A percentile compares a stretch with the other conserved stretches of the same genome.
These are phyloP conservation scores for Mentha longifolia DNA, from an alignment of 257 asterid genomes.

Conservation along the genomic window DNA sequence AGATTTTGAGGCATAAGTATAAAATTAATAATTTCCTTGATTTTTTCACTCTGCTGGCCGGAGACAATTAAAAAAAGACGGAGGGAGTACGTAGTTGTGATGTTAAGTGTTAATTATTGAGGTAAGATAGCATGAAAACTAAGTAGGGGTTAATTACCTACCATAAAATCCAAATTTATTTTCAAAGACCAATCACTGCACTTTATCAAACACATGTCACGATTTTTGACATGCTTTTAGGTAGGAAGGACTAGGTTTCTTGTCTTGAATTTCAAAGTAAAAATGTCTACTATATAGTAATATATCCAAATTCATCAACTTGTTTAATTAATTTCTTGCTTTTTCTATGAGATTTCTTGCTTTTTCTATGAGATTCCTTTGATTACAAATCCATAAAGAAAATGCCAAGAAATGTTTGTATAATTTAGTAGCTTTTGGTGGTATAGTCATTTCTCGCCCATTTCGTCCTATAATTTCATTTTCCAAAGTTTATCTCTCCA, in stretches of 20 bases:
- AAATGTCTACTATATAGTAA: too few species aligned
- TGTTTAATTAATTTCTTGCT: conserved; percentile 5
- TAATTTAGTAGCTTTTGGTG: background rate
- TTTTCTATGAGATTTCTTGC: conserved; percentile 17
- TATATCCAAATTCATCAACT: conserved; percentile 9
- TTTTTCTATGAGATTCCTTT: conserved; percentile 25
- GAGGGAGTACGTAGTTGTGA: too few species aligned
- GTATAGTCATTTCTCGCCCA: background rate
- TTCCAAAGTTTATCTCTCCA: background rate
- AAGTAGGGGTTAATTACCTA: background rate
- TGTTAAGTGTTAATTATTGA: too few species aligned
- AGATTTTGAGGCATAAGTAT: too few species aligned
- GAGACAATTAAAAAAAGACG: too few species aligned
- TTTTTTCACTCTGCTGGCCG: too few species aligned
- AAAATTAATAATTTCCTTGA: too few species aligned
- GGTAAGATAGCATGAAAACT: too few species aligned
- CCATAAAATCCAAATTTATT: background rate
- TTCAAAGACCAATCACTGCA: background rate
- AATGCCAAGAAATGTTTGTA: conserved; percentile 29
- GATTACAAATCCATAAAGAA: conserved; percentile 18
- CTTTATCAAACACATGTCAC: conserved; percentile 7
- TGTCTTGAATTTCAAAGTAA: conserved; percentile 7
- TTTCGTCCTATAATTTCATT: background rate
- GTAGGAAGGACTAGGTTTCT: background rate
- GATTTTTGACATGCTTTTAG: conserved; percentile 1